Evolutionary conservation across 371 early-diverging fungal genomes (phyloP).

Genomic region (Syncephalis plumigaleata): DNA sequence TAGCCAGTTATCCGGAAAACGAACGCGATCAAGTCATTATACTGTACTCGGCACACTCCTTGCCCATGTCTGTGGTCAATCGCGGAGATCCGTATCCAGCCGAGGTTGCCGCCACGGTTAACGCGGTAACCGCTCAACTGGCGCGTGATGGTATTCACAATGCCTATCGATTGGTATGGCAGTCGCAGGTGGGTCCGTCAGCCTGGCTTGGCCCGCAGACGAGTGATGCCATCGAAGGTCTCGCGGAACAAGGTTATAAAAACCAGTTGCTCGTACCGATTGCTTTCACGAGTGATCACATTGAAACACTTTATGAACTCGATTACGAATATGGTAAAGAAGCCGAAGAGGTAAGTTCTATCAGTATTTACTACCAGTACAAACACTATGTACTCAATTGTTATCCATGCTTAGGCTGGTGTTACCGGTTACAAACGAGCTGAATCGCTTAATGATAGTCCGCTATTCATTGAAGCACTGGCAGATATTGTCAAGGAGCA

Average conservation of each 20-base stretch:
- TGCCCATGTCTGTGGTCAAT: constrained; percentile 86
- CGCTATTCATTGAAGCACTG: constrained; percentile 72
- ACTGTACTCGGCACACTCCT: constrained; percentile 89
- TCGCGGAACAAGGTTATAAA: constrained; percentile 56
- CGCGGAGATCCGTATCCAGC: constrained; percentile 80
- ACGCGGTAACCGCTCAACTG: constrained; percentile 62
- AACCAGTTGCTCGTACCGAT: constrained; percentile 77
- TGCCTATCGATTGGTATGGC: constrained; percentile 90
- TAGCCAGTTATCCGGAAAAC: constrained; percentile 43
- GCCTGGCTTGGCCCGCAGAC: constrained; percentile 91
- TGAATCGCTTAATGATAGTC: constrained; percentile 81
- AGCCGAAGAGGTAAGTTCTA: constrained; percentile 50
- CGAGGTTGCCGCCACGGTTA: constrained; percentile 86
- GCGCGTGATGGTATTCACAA: constrained; percentile 23
- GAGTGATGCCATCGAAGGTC: constrained; percentile 51
- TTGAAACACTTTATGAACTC: constrained; percentile 91
- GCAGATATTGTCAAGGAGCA: constrained; percentile 73
- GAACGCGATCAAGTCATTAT: constrained; percentile 54
- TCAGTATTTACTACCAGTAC: neutral
- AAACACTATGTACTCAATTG: neutral
- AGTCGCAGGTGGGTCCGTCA: constrained; percentile 88
- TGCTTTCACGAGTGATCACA: constrained; percentile 91
- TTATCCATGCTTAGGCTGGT: constrained; percentile 21
- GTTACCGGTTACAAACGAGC: constrained; percentile 68
- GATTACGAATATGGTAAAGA: constrained; percentile 78